A percentile compares a stretch with the other conserved stretches of the same genome.
Conservation (phyloP, 768 basidiomycete genomes). For the Plicaturopsis crispa region DNA sequence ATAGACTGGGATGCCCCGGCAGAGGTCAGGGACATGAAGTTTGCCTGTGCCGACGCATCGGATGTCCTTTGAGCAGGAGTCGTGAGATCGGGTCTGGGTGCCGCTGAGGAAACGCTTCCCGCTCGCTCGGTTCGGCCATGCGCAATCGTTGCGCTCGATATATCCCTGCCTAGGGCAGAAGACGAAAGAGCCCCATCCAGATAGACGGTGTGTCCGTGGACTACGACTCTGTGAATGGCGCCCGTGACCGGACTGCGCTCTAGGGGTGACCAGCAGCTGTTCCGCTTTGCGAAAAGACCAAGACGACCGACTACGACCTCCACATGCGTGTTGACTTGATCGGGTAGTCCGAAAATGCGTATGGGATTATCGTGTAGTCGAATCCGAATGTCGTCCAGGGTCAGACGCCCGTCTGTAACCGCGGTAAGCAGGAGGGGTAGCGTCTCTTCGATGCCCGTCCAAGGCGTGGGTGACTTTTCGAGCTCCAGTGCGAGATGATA, state of each 20-base stretch:
- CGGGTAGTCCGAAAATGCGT: constrained; percentile 84
- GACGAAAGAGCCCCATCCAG: constrained; percentile 74
- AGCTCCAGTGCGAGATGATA: constrained; percentile 64
- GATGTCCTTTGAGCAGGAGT: constrained; percentile 25
- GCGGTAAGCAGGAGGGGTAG: constrained; percentile 85
- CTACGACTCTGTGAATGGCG: constrained; percentile 81
- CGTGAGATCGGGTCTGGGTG: constrained; percentile 18
- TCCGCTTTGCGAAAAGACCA: constrained; percentile 42
- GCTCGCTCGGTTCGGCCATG: no score
- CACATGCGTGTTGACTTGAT: constrained; percentile 79
- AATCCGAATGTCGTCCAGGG: constrained; percentile 73
- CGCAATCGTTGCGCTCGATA: constrained; percentile 53
- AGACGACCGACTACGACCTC: constrained; percentile 87
- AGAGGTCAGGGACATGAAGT: constrained; percentile 20
- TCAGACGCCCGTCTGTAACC: constrained; percentile 70
- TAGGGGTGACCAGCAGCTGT: constrained; percentile 78
- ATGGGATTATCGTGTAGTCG: constrained; percentile 90
- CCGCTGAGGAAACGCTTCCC: constrained; percentile 9
- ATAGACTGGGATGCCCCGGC: constrained; percentile 12
- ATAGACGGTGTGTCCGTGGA: constrained; percentile 84
- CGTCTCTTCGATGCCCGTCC: constrained; percentile 81
- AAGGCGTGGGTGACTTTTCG: constrained; percentile 51
- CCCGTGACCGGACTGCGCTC: constrained; percentile 56
- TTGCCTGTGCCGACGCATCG: constrained; percentile 13
- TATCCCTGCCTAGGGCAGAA: constrained; percentile 57